phyloP scores from a whole-genome alignment of 805 yeast species.

The Starmerella riodocensis region DNA sequence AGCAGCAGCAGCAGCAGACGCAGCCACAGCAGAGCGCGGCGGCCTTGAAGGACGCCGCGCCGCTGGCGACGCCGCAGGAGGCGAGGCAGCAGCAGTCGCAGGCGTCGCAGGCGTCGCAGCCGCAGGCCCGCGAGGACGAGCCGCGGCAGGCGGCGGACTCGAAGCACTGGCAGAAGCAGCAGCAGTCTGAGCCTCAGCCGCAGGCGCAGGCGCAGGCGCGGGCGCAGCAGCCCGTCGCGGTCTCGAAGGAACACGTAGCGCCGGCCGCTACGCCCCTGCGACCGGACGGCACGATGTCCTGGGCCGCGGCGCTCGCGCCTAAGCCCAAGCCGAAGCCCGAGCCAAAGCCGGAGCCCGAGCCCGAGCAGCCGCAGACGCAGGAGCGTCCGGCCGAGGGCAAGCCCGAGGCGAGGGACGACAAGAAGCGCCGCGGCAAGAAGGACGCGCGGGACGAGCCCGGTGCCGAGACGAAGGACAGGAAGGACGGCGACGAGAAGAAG shows the following conservation, averaged over 20 bases:
- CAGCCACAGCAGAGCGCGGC: not conserved
- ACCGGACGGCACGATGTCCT: conserved; percentile 18
- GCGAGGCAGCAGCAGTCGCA: not conserved
- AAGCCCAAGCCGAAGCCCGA: conserved; percentile 9
- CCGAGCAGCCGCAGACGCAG: not conserved
- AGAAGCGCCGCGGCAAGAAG: not conserved
- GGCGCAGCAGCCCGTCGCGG: no score
- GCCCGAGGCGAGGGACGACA: not conserved
- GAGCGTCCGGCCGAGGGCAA: not conserved
- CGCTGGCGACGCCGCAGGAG: not conserved
- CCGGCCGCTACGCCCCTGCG: conserved; percentile 8
- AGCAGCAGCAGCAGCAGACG: no score
- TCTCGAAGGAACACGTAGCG: no score
- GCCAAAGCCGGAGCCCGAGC: not conserved
- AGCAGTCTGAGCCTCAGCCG: no score
- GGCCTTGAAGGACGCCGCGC: not conserved
- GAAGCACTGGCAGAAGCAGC: no score
- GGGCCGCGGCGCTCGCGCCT: conserved; percentile 20
- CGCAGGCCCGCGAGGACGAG: not conserved
- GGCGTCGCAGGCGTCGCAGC: not conserved
- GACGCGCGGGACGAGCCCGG: not conserved
- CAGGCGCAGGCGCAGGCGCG: no score
- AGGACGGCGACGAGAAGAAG: not conserved
- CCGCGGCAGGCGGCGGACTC: no score
- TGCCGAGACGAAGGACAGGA: conserved; percentile 1